These are phyloP conservation scores for Raphidocelis subcapitata DNA, from an alignment of 139 green algal genomes.

Conservation along the genomic window DNA sequence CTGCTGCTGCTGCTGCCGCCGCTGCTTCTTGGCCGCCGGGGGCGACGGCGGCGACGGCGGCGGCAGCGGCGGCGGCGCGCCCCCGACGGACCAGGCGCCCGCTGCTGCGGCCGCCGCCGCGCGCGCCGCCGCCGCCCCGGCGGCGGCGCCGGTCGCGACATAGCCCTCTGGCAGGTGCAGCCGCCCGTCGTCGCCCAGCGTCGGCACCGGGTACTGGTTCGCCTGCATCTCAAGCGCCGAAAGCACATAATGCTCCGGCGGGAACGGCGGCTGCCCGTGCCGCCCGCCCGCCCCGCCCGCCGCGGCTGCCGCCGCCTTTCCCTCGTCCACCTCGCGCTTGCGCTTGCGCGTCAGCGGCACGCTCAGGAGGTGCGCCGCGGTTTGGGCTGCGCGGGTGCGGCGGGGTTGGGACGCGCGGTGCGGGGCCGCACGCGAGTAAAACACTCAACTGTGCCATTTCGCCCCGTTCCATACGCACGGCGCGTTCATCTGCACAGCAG, in stretches of 20 bases:
- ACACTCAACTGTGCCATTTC: no score
- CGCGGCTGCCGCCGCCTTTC: neutral
- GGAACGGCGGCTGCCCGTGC: slow-evolving; percentile 39
- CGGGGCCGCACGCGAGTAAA: no score
- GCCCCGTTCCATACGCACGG: no score
- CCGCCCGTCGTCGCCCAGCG: slow-evolving; percentile 15
- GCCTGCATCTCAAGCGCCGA: slow-evolving; percentile 43
- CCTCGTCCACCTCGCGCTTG: slow-evolving; percentile 32
- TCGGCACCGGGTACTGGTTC: slow-evolving; percentile 56
- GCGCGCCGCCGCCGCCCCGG: neutral
- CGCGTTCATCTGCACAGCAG: no score
- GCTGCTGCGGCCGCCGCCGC: slow-evolving; percentile 16
- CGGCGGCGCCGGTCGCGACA: slow-evolving; percentile 11
- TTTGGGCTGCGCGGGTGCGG: slow-evolving; percentile 36
- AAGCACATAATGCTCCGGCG: slow-evolving; percentile 54
- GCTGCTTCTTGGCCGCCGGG: neutral
- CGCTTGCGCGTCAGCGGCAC: slow-evolving; percentile 49
- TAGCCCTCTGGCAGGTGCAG: slow-evolving; percentile 35
- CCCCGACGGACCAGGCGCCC: neutral
- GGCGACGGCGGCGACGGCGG: no score
- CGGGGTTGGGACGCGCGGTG: no score
- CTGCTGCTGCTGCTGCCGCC: slow-evolving; percentile 10
- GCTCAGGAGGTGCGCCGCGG: slow-evolving; percentile 42
- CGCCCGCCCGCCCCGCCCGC: neutral
- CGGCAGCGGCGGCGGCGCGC: neutral